A percentile compares a stretch with the other conserved stretches of the same genome.
phyloP scores from a whole-genome alignment of 2,329 filamentous ascomycete genomes.

The Curvularia lunata region DNA sequence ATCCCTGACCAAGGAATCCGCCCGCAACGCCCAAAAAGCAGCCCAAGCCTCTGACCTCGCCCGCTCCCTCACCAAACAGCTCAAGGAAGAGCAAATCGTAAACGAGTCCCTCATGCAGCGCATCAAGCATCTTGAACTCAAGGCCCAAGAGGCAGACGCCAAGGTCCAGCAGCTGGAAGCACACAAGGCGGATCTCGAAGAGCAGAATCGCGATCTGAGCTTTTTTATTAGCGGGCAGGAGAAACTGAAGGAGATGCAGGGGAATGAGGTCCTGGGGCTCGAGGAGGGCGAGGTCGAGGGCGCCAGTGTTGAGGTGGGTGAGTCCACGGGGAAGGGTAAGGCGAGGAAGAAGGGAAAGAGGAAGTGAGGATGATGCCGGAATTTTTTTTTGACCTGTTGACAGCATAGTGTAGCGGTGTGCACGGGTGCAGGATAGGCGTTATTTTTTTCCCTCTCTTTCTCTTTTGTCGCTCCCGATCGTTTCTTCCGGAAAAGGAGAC shows the following conservation, averaged over 20 bases:
- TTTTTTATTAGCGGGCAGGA: slow-evolving; percentile 88
- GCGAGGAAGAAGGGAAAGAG: slow-evolving; percentile 34
- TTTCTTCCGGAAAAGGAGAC: too few relatives aligned
- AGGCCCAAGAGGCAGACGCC: slow-evolving; percentile 62
- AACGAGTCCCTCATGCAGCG: slow-evolving; percentile 79
- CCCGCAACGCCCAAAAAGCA: slow-evolving; percentile 61
- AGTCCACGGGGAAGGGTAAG: slow-evolving; percentile 18
- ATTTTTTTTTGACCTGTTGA: neutral
- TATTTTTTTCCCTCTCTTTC: neutral
- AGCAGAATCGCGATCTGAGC: slow-evolving; percentile 84
- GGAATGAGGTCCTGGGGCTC: slow-evolving; percentile 71
- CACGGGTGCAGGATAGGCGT: neutral
- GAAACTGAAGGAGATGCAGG: slow-evolving; percentile 74
- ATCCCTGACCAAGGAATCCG: slow-evolving; percentile 73
- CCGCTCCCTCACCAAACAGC: slow-evolving; percentile 73
- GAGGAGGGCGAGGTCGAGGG: slow-evolving; percentile 67
- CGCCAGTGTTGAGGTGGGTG: slow-evolving; percentile 42
- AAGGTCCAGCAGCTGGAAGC: slow-evolving; percentile 50
- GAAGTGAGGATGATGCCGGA: slow-evolving; percentile 11
- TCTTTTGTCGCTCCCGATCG: neutral
- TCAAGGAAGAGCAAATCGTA: slow-evolving; percentile 86
- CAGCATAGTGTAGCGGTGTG: neutral
- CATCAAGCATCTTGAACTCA: slow-evolving; percentile 72
- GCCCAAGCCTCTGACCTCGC: slow-evolving; percentile 78
- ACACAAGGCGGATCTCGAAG: slow-evolving; percentile 75